Evolutionary conservation across 805 yeast genomes (phyloP).

Genomic region (Sugiyamaella qingdaonensis): DNA sequence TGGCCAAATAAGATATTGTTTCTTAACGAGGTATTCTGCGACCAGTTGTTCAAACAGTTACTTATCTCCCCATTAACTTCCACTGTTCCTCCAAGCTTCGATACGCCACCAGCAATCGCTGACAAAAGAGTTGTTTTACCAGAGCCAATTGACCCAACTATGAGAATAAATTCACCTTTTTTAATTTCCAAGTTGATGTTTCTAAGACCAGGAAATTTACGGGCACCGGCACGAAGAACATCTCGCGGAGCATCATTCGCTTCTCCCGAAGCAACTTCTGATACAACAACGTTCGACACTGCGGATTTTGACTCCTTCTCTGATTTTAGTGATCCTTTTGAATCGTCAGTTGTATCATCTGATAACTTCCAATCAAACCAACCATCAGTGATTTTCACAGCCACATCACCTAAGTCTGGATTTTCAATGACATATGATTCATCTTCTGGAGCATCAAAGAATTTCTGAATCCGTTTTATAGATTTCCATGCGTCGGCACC

Average conservation of each 20-base stretch:
- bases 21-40: conserved; percentile 63
- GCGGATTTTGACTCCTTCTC: background rate
- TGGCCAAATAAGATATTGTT: conserved; percentile 69
- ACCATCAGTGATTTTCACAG: conserved; percentile 50
- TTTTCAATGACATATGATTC: conserved; percentile 27
- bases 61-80: conserved; percentile 46
- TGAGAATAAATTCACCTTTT: conserved; percentile 59
- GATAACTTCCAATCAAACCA: conserved; percentile 56
- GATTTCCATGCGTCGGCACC: conserved; percentile 88
- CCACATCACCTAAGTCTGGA: conserved; percentile 33
- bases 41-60: conserved; percentile 63
- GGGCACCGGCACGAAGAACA: conserved; percentile 22
- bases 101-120: conserved; percentile 66
- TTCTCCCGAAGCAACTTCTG: conserved; percentile 37
- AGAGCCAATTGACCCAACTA: conserved; percentile 68
- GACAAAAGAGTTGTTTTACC: conserved; percentile 64
- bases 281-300: background rate
- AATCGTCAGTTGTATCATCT: conserved; percentile 27
- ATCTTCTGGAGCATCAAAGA: conserved; percentile 50
- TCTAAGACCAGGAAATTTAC: conserved; percentile 27
- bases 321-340: conserved; percentile 25
- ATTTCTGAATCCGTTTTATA: conserved; percentile 74
- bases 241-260: conserved; percentile 34
- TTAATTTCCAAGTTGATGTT: conserved; percentile 47
- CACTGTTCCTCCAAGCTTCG: conserved; percentile 44